Percentiles rank a stretch among this genome's conserved stretches.
Evolutionary conservation across 352 stramenopile species (phyloP).

Genomic region (Phytophthora fragariaefolia): DNA sequence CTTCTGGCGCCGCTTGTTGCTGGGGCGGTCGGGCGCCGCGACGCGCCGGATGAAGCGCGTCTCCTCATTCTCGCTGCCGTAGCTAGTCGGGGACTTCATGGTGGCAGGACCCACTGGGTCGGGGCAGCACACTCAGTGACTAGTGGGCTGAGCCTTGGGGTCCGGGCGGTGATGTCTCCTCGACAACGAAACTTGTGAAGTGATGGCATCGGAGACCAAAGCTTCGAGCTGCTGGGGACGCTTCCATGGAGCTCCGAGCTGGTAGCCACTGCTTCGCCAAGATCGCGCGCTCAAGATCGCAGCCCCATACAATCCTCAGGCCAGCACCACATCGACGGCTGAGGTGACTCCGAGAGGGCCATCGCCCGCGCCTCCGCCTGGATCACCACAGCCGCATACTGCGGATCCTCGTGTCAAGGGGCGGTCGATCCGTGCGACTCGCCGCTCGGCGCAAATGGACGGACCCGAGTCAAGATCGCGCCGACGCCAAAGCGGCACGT

Average conservation of each 20-base stretch:
- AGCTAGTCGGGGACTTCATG: constrained; percentile 72
- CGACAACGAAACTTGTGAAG: constrained; percentile 29
- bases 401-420: constrained; percentile 28
- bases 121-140: constrained; percentile 26
- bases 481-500: background rate
- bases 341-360: constrained; percentile 3
- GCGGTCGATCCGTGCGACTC: constrained; percentile 16
- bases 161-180: constrained; percentile 12
- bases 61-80: constrained; percentile 72
- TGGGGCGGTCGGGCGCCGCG: constrained; percentile 51
- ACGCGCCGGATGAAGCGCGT: constrained; percentile 65
- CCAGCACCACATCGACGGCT: background rate
- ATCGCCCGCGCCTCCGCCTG: background rate
- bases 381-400: constrained; percentile 21
- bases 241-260: too few relatives aligned
- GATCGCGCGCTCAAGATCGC: constrained; percentile 7
- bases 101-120: constrained; percentile 16
- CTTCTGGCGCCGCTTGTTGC: constrained; percentile 53
- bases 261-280: constrained; percentile 9
- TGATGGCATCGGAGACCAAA: constrained; percentile 15
- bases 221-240: too few relatives aligned
- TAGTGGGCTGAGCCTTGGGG: constrained; percentile 10
- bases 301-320: constrained; percentile 3
- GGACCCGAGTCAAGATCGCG: constrained; percentile 18
- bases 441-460: constrained; percentile 20